Percentiles rank a stretch among this genome's conserved stretches.
These are phyloP conservation scores for Penicillium odoratum DNA, from an alignment of 495 filamentous ascomycete species.

Conservation along the genomic window DNA sequence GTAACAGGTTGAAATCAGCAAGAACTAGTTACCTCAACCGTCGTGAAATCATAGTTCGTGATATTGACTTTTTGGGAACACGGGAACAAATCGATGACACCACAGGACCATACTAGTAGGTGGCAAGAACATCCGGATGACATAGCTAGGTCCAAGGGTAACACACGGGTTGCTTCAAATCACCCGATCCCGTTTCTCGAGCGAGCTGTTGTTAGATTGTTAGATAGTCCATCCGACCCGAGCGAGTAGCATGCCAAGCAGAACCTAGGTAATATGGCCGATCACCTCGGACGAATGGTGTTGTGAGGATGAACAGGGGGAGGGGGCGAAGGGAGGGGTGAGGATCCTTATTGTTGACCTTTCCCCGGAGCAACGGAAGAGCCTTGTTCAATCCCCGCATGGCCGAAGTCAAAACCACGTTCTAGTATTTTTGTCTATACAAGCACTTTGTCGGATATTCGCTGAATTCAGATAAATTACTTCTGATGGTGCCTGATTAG, in stretches of 20 bases:
- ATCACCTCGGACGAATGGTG: slow-evolving; percentile 24
- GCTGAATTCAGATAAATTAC: not conserved
- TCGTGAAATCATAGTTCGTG: not conserved
- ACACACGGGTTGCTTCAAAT: not conserved
- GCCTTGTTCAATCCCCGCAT: slow-evolving; percentile 36
- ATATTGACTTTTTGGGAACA: not conserved
- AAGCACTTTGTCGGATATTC: not conserved
- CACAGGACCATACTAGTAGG: not conserved
- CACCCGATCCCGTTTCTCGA: not conserved
- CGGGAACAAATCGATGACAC: not conserved
- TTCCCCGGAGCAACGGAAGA: slow-evolving; percentile 50
- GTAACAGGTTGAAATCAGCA: not conserved
- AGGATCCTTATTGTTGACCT: slow-evolving; percentile 12
- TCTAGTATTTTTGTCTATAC: slow-evolving; percentile 10
- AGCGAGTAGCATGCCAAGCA: not conserved
- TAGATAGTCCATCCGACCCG: not conserved
- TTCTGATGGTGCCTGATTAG: not conserved
- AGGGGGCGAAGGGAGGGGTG: not conserved
- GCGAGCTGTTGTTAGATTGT: not conserved
- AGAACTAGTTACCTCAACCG: not conserved
- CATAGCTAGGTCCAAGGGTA: not conserved
- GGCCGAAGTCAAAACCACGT: slow-evolving; percentile 28
- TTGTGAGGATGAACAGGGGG: slow-evolving; percentile 1
- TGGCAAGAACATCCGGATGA: not conserved
- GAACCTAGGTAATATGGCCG: not conserved